Percentiles rank a stretch among this genome's conserved stretches.
Evolutionary conservation across 305 asterid species (phyloP).

Genomic region (Ilex paraguariensis): DNA sequence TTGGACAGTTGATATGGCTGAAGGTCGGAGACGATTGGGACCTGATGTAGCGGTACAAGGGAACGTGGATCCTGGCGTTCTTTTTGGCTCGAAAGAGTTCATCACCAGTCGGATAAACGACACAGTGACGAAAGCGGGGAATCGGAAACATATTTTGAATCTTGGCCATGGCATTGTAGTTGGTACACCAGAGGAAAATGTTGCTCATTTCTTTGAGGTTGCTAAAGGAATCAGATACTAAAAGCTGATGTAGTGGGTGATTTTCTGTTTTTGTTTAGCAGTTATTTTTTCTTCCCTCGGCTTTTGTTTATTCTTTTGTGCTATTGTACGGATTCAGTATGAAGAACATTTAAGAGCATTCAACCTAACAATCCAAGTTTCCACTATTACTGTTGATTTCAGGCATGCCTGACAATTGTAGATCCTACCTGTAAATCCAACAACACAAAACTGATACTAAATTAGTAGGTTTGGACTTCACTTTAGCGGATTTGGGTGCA

Average conservation of each 20-base stretch:
- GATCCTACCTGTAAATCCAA: too few species aligned
- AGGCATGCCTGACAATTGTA: too few species aligned
- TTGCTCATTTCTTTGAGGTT: slow-evolving; percentile 95
- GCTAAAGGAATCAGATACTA: slow-evolving; percentile 79
- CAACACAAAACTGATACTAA: too few species aligned
- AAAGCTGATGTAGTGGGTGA: slow-evolving; percentile 11
- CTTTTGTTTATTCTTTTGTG: too few species aligned
- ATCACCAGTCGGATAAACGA: slow-evolving; percentile 81
- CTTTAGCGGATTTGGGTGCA: too few species aligned
- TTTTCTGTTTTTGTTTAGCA: background rate
- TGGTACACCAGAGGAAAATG: slow-evolving; percentile 99
- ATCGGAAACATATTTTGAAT: slow-evolving; percentile 84
- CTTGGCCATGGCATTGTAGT: slow-evolving; percentile 97
- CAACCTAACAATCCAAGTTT: too few species aligned
- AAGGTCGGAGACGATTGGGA: slow-evolving; percentile 77
- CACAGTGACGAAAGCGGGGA: slow-evolving; percentile 87
- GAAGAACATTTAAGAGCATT: too few species aligned
- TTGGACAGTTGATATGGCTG: slow-evolving; percentile 98
- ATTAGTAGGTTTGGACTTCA: too few species aligned
- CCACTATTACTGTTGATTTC: too few species aligned
- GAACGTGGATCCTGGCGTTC: slow-evolving; percentile 93
- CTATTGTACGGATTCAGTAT: too few species aligned
- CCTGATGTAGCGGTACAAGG: slow-evolving; percentile 85
- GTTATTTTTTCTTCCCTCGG: too few species aligned
- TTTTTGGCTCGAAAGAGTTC: slow-evolving; percentile 90